Conservation (phyloP, 345 rosid genomes). For the Acer negundo region DNA sequence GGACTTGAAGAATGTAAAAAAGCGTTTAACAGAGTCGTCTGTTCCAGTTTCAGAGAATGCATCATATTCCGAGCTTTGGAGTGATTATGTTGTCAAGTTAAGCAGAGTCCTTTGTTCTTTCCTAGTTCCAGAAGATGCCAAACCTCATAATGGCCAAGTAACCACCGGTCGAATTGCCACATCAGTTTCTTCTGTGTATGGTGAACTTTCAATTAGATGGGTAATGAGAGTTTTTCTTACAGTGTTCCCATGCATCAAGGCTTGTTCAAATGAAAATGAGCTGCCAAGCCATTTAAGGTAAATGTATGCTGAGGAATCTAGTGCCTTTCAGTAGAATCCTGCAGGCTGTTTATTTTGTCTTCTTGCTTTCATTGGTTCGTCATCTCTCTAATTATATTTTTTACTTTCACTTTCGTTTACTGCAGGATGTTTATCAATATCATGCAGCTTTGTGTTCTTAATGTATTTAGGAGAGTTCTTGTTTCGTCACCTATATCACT, state of each 20-base stretch:
- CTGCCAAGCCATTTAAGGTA: constrained; percentile 63
- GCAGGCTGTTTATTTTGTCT: constrained; percentile 10
- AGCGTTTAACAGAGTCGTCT: constrained; percentile 30
- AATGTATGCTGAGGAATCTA: constrained; percentile 7
- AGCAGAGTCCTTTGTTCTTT: constrained; percentile 61
- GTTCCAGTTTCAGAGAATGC: constrained; percentile 31
- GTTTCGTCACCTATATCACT: constrained; percentile 49
- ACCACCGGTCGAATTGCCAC: constrained; percentile 32
- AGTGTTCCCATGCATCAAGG: constrained; percentile 68
- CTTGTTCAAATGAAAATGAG: constrained; percentile 58
- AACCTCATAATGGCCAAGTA: constrained; percentile 35
- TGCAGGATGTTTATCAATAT: constrained; percentile 52
- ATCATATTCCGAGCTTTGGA: constrained; percentile 48
- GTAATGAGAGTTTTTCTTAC: constrained; percentile 55
- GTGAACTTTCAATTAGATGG: constrained; percentile 77
- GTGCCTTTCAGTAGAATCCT: background rate
- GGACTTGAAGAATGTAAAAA: constrained; percentile 22
- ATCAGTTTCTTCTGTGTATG: constrained; percentile 48
- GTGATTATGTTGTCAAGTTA: constrained; percentile 49
- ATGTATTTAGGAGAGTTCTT: constrained; percentile 56
- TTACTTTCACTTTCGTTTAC: constrained; percentile 5
- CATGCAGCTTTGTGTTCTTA: constrained; percentile 56
- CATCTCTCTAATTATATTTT: background rate
- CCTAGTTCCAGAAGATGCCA: constrained; percentile 47
- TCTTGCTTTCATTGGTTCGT: constrained; percentile 10